A percentile compares a stretch with the other conserved stretches of the same genome.
Evolutionary conservation across 2,329 filamentous ascomycete species (phyloP).

Genomic region (Talaromyces funiculosus): DNA sequence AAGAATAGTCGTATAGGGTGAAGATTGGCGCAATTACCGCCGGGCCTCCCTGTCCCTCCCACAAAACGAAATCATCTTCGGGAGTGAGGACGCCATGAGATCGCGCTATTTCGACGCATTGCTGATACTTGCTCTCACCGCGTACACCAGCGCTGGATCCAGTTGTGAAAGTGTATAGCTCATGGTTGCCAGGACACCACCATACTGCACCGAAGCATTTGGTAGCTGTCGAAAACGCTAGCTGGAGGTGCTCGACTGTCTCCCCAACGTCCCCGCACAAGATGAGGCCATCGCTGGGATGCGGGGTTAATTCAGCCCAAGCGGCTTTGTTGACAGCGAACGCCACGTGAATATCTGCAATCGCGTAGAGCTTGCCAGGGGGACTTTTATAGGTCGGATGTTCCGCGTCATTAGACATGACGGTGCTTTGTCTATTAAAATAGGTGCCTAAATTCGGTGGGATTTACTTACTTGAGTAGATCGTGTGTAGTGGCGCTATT

Average conservation of each 20-base stretch:
- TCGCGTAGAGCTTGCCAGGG: constrained; percentile 11
- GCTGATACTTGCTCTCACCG: constrained; percentile 11
- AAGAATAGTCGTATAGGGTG: constrained; percentile 14
- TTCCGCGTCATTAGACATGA: neutral
- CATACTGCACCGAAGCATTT: constrained; percentile 11
- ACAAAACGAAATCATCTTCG: constrained; percentile 12
- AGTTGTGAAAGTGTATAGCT: constrained; percentile 11
- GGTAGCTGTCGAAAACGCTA: constrained; percentile 9
- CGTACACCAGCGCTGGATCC: constrained; percentile 8
- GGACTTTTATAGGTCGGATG: neutral
- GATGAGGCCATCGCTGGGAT: constrained; percentile 13
- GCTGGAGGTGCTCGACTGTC: constrained; percentile 10
- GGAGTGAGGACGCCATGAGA: constrained; percentile 10
- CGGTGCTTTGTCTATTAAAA: too few species aligned
- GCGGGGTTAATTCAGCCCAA: constrained; percentile 11
- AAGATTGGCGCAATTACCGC: constrained; percentile 13
- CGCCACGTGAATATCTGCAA: constrained; percentile 11
- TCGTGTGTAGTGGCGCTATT: neutral
- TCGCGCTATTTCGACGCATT: constrained; percentile 12
- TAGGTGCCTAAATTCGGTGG: too few species aligned
- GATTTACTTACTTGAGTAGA: neutral
- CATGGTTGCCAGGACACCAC: constrained; percentile 15
- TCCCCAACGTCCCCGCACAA: constrained; percentile 13
- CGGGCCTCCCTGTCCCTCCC: constrained; percentile 11
- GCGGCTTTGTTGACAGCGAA: constrained; percentile 6